Evolutionary conservation across 176 grass and related monocot species (phyloP).

Genomic region (Bonia amplexicaulis): DNA sequence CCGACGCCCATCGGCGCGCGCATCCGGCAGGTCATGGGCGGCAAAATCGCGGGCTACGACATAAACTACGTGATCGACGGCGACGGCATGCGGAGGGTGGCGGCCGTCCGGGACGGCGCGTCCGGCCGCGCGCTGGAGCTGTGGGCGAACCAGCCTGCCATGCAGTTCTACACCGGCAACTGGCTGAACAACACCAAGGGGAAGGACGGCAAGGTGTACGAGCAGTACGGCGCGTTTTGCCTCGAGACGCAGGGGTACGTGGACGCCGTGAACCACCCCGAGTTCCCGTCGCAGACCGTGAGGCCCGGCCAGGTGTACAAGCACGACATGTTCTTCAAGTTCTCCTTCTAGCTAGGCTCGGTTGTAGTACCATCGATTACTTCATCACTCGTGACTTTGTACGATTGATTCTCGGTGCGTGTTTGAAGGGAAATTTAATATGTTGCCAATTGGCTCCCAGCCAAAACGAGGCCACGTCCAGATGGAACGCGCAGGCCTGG

Average conservation of each 20-base stretch:
- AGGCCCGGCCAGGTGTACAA: constrained; percentile 56
- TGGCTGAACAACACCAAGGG: constrained; percentile 40
- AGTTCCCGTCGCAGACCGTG: constrained; percentile 67
- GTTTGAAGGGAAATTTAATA: background rate
- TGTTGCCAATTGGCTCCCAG: too few species aligned
- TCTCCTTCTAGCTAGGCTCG: constrained; percentile 36
- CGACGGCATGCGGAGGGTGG: constrained; percentile 46
- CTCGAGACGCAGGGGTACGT: constrained; percentile 75
- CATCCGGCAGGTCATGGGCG: constrained; percentile 42
- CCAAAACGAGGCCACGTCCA: too few species aligned
- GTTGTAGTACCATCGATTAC: background rate
- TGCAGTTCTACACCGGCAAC: constrained; percentile 79
- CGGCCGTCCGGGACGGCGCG: constrained; percentile 28
- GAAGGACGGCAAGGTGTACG: constrained; percentile 56
- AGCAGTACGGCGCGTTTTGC: constrained; percentile 36
- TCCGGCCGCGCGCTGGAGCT: constrained; percentile 57
- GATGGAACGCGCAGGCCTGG: too few species aligned
- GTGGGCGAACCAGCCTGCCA: constrained; percentile 68
- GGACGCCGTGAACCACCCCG: constrained; percentile 77
- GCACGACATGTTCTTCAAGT: constrained; percentile 68
- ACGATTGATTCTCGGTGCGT: background rate
- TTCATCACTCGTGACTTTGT: background rate
- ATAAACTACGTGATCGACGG: constrained; percentile 56
- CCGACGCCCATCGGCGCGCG: constrained; percentile 49
- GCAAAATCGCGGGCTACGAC: constrained; percentile 52